phyloP scores from a whole-genome alignment of 2,329 filamentous ascomycete species.

The Aspergillus alliaceus region DNA sequence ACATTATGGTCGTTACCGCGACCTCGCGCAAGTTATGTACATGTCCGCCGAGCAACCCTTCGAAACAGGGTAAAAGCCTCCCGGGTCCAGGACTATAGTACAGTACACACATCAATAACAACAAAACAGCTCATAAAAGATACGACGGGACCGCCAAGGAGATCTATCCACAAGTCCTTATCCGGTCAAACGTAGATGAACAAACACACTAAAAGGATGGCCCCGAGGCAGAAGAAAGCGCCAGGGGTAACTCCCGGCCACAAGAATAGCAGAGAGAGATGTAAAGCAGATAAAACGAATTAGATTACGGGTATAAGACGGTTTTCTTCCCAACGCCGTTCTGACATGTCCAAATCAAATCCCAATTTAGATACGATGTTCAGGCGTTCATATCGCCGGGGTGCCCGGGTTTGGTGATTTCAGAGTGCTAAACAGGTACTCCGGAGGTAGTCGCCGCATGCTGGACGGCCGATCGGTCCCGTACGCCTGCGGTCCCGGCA shows the following conservation, averaged over 20 bases:
- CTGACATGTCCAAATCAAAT: slow-evolving; percentile 21
- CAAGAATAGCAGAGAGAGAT: slow-evolving; percentile 12
- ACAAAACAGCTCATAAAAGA: neutral
- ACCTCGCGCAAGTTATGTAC: slow-evolving; percentile 27
- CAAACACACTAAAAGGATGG: slow-evolving; percentile 9
- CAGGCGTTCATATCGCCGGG: slow-evolving; percentile 32
- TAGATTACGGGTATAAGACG: slow-evolving; percentile 36
- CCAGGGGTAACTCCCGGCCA: neutral
- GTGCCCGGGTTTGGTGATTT: slow-evolving; percentile 35
- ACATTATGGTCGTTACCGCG: slow-evolving; percentile 23
- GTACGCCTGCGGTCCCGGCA: slow-evolving; percentile 43
- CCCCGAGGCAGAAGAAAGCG: neutral
- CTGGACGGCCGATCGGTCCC: slow-evolving; percentile 48
- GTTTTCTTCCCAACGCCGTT: slow-evolving; percentile 28
- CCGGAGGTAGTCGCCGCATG: slow-evolving; percentile 47
- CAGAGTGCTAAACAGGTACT: slow-evolving; percentile 46
- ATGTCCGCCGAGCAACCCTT: slow-evolving; percentile 18
- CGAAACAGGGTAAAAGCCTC: slow-evolving; percentile 3
- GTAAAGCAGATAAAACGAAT: slow-evolving; percentile 21
- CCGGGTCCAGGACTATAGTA: slow-evolving; percentile 10
- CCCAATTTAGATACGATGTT: slow-evolving; percentile 11
- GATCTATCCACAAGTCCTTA: slow-evolving; percentile 5
- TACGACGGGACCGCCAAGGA: slow-evolving; percentile 4
- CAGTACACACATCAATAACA: slow-evolving; percentile 16
- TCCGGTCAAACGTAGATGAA: neutral